Percentiles rank a stretch among this genome's conserved stretches.
phyloP scores from a whole-genome alignment of 352 stramenopile species.

The Blastocystis sp. region DNA sequence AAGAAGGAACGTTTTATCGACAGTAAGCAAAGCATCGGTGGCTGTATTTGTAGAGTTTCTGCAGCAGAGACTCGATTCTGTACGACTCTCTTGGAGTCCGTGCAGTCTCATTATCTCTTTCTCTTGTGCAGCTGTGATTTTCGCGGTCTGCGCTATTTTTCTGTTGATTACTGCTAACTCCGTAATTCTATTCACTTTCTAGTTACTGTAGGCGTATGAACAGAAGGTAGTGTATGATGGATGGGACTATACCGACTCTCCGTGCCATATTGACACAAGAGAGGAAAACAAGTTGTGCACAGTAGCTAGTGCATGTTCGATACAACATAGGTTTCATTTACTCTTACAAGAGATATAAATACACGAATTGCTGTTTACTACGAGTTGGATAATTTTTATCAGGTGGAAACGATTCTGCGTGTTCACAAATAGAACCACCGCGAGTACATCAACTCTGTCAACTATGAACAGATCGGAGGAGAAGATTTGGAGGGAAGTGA shows the following conservation, averaged over 20 bases:
- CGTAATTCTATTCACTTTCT: not conserved
- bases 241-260: not conserved
- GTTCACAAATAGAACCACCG: slow-evolving; percentile 70
- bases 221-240: slow-evolving; percentile 18
- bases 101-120: slow-evolving; percentile 21
- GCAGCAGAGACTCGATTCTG: not conserved
- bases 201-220: slow-evolving; percentile 16
- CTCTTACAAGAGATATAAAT: slow-evolving; percentile 67
- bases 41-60: slow-evolving; percentile 1
- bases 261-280: not conserved
- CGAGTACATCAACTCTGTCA: slow-evolving; percentile 77
- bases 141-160: slow-evolving; percentile 9
- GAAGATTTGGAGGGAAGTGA: slow-evolving; percentile 65
- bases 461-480: slow-evolving; percentile 75
- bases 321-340: slow-evolving; percentile 75
- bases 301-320: slow-evolving; percentile 66
- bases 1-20: slow-evolving; percentile 33
- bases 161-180: not conserved
- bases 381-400: slow-evolving; percentile 82
- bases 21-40: not conserved
- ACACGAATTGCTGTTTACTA: slow-evolving; percentile 77
- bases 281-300: not conserved
- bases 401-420: slow-evolving; percentile 62
- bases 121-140: not conserved
- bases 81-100: not conserved